Evolutionary conservation across 129 eudicot genomes (phyloP).

Genomic region (Daucus carota): DH1_v3.0 NC_030386.2:15914001-15914500

Average conservation of each 20-base stretch:
- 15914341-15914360: not conserved
- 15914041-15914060: constrained; percentile 80
- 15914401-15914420: not conserved
- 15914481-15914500: not conserved
- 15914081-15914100: constrained; percentile 89
- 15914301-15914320: not conserved
- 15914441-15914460: constrained; percentile 8
- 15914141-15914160: constrained; percentile 87
- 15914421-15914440: constrained; percentile 4
- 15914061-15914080: constrained; percentile 95
- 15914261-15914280: not conserved
- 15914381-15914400: not conserved
- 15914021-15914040: constrained; percentile 43
- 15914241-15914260: not conserved
- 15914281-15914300: not conserved
- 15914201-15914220: not conserved
- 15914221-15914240: not conserved
- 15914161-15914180: constrained; percentile 45
- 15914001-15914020: not conserved
- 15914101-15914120: constrained; percentile 94
- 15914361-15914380: too few relatives aligned
- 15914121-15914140: constrained; percentile 98
- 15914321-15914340: not conserved
- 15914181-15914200: constrained; percentile 7
- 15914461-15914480: not conserved